These are phyloP conservation scores for Penicillium manginii DNA, from an alignment of 495 filamentous ascomycete genomes.

Conservation along the genomic window DNA sequence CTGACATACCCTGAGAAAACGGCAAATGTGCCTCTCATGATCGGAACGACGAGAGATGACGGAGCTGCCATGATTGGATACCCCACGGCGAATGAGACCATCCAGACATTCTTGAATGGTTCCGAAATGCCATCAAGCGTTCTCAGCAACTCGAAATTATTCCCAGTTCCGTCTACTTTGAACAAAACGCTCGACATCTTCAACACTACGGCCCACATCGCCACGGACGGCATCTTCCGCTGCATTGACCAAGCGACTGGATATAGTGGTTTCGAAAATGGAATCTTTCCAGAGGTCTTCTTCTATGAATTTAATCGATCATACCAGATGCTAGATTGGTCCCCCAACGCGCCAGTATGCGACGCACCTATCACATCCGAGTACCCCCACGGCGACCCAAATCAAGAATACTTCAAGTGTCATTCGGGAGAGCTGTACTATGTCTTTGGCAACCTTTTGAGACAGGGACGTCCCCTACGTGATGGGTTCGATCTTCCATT, in stretches of 20 bases:
- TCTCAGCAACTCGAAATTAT: slow-evolving; percentile 11
- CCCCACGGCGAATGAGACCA: slow-evolving; percentile 12
- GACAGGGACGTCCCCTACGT: slow-evolving; percentile 23
- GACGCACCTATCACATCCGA: slow-evolving; percentile 24
- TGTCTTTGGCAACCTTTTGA: slow-evolving; percentile 27
- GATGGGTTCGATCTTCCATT: slow-evolving; percentile 31
- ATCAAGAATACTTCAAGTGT: slow-evolving; percentile 33
- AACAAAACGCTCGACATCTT: slow-evolving; percentile 33
- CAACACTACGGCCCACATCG: slow-evolving; percentile 28
- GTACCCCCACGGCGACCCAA: slow-evolving; percentile 28
- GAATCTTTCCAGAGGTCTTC: slow-evolving; percentile 28
- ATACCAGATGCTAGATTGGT: slow-evolving; percentile 32
- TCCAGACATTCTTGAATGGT: slow-evolving; percentile 18
- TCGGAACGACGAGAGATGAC: slow-evolving; percentile 29
- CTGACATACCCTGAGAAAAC: slow-evolving; percentile 14
- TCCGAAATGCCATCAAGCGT: slow-evolving; percentile 13
- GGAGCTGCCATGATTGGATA: slow-evolving; percentile 31
- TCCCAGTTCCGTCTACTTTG: slow-evolving; percentile 21
- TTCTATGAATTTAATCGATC: slow-evolving; percentile 36
- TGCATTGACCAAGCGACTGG: slow-evolving; percentile 34
- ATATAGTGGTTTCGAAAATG: slow-evolving; percentile 19
- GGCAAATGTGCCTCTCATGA: slow-evolving; percentile 22
- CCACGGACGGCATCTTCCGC: slow-evolving; percentile 33
- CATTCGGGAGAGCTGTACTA: slow-evolving; percentile 33
- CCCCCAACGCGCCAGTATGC: slow-evolving; percentile 29